Base-by-base conservation (phyloP, 2,329 filamentous ascomycete genomes). In the Akanthomyces lecanii region DNA sequence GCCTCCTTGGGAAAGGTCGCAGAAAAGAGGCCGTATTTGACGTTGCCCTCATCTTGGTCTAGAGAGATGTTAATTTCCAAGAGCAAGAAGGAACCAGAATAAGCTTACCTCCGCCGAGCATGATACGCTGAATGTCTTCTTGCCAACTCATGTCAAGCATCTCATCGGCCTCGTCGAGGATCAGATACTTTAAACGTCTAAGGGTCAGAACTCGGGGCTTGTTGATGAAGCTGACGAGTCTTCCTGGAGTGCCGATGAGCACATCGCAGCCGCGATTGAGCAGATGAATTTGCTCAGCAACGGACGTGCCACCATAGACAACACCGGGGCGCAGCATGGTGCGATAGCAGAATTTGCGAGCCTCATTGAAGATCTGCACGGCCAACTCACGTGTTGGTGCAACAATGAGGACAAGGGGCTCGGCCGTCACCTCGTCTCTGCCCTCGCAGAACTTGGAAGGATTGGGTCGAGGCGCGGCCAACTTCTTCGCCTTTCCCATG, bases 161-260 rank as follows among this genome's bases (percentile, higher is more conserved):
- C 78, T 99, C 94, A 71, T 99, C 95, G 0, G 95, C 95, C 73
- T 99, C 95, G 65, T 98, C 95, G 66, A 99, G 88, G 67, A 98
- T 85, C 67, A 85, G 85, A 77, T 88, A 95, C 76, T 88, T 89
- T 65, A 97, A 82, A 47, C 94, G 90, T 25, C 82, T 82, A 58
- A 97, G 80, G 0, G 88, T 90, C 1, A 97, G 77, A 16, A 89
- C 71, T 18, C 87, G 75, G 0, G 87, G 85, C 38, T 88, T 86
- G 47, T 87, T 79, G 78, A 98, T 92, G 70, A 98, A 90, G 70
- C 97, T 91, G 54, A 87, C 79, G 1, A 99, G 82, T 52, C 95
- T 90, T 62, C 95, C 95, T 5, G 94, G 92, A 18, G 94, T 94
- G 11, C 86, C 93, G 68, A 98, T 87, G 16, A 99, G 82, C 48